phyloP scores from a whole-genome alignment of 2,329 filamentous ascomycete species.

The Fusarium staphyleae region DNA sequence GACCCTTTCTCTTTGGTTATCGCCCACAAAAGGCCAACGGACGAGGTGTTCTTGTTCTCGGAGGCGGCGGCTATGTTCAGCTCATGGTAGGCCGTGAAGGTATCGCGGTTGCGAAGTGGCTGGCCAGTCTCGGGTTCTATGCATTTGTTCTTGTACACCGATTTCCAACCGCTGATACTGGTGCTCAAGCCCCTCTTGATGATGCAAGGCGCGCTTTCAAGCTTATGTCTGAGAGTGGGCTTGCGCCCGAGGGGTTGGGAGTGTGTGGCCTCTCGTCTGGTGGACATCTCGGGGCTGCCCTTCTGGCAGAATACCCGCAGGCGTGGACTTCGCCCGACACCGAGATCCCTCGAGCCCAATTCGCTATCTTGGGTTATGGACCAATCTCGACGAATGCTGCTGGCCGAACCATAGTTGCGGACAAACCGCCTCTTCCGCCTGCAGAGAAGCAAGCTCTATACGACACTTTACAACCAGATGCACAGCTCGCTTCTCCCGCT shows the following conservation, averaged over 20 bases:
- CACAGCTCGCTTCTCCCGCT: constrained; percentile 18
- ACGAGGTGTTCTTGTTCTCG: constrained; percentile 27
- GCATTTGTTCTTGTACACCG: constrained; percentile 38
- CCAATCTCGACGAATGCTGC: constrained; percentile 35
- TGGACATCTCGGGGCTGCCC: constrained; percentile 32
- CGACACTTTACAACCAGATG: constrained; percentile 30
- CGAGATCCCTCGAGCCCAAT: constrained; percentile 13
- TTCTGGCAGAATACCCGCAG: constrained; percentile 31
- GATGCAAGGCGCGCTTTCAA: constrained; percentile 33
- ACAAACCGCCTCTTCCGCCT: constrained; percentile 31
- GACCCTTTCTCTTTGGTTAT: constrained; percentile 33
- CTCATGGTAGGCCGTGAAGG: constrained; percentile 38
- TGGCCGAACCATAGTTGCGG: constrained; percentile 28
- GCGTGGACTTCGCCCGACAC: constrained; percentile 28
- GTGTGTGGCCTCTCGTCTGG: constrained; percentile 37
- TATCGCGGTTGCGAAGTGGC: constrained; percentile 31
- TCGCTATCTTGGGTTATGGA: constrained; percentile 33
- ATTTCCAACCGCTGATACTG: constrained; percentile 23
- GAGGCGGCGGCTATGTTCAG: constrained; percentile 32
- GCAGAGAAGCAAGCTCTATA: constrained; percentile 35
- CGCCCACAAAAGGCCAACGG: constrained; percentile 24
- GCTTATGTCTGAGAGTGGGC: constrained; percentile 20
- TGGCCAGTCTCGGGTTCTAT: constrained; percentile 34
- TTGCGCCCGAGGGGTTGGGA: constrained; percentile 20
- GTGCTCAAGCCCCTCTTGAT: constrained; percentile 29